Evolutionary conservation across 164 flowering plant species (phyloP), one percentile per base, ranked within the genome.

Genomic region (Malania oleifera): DNA sequence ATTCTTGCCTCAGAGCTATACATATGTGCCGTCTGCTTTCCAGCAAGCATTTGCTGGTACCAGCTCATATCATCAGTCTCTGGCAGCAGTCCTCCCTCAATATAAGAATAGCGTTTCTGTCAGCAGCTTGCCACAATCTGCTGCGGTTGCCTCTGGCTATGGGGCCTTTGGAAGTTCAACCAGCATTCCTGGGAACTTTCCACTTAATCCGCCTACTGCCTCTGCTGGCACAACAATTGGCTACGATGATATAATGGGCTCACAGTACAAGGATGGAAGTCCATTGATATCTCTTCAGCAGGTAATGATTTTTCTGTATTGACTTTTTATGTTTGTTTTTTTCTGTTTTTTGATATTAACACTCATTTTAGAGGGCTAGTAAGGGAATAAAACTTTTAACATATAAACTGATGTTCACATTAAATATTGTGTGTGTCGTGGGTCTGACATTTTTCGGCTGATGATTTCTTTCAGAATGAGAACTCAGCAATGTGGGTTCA

Each of bases 21-120:
- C 89, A 20, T 90, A 93, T 52, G 60, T 90, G 78, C 96, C 99
- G 11, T 80, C 90, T 48, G 93, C 85, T 54, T 87, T 80, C 71
- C 96, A 82, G 75, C 98, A 89, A 68, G 71, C 91, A 47, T 82
- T 87, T 71, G 82, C 88, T 29, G 95, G 89, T 41, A 93, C 80
- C 69, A 95, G 72, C 61, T 64, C 83, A 3, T 88, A 86, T 62
- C 97, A 81, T 74, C 99, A 90, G 63, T 82, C 96, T 52, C 71
- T 91, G 35, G 89, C 89, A 40, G 88, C 97, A 28, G 75, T 82
- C 28, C 90, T 81, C 15, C 97, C 97, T 14, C 99, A 85, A 54
- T 92, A 82, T 54, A 93, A 87, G 57, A 93, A 75, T 52, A 87
- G 77, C 66, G 73, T 77, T 56, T 77, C 96, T 8, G 79, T 72